phyloP scores from a whole-genome alignment of 2,329 filamentous ascomycete species.

The Penicillium olsonii region DNA sequence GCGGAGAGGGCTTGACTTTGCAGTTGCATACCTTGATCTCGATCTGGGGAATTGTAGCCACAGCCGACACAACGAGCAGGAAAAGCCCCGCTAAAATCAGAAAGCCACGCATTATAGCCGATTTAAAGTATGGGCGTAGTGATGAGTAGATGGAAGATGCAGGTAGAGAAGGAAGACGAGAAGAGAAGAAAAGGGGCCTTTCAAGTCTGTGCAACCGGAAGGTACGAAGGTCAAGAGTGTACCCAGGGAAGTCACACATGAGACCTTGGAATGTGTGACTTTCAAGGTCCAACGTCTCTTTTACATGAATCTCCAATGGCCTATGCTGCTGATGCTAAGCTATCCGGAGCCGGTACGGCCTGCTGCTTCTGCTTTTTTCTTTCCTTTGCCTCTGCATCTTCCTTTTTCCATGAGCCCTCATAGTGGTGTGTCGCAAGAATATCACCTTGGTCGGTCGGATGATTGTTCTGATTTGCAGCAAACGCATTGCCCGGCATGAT shows the following conservation, averaged over 20 bases:
- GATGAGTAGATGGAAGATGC: neutral
- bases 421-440: slow-evolving; percentile 20
- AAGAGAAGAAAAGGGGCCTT: neutral
- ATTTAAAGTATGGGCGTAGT: neutral
- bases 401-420: slow-evolving; percentile 22
- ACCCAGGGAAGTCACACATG: neutral
- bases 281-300: too few species aligned
- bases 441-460: slow-evolving; percentile 18
- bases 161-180: neutral
- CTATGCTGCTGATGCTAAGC: too few species aligned
- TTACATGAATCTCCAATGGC: too few species aligned
- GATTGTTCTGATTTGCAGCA: slow-evolving; percentile 25
- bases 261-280: too few species aligned
- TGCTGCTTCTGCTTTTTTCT: slow-evolving; percentile 14
- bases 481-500: slow-evolving; percentile 29
- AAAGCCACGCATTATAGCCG: neutral
- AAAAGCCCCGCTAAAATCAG: neutral
- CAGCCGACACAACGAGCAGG: neutral
- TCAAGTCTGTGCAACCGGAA: neutral
- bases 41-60: slow-evolving; percentile 2
- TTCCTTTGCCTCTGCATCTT: slow-evolving; percentile 18
- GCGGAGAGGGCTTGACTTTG: too few species aligned
- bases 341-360: neutral
- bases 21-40: slow-evolving; percentile 6
- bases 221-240: neutral